Conservation (phyloP, 2,329 filamentous ascomycete species). For the Parastagonospora avenae region DNA sequence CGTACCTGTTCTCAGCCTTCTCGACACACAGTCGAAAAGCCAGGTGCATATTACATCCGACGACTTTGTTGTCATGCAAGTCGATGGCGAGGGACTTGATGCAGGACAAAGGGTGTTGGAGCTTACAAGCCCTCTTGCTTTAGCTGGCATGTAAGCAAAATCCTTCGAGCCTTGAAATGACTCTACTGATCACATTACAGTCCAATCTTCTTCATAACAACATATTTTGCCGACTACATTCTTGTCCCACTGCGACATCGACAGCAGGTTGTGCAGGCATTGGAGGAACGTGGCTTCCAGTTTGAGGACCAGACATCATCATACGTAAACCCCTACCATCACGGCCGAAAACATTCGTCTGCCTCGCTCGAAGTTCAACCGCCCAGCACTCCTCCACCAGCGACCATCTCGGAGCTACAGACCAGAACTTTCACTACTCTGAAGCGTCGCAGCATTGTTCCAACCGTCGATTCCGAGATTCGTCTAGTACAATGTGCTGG, state of each 20-base stretch:
- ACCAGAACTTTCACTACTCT: slow-evolving; percentile 81
- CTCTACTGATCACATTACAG: slow-evolving; percentile 44
- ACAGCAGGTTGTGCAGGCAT: slow-evolving; percentile 73
- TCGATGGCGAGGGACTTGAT: slow-evolving; percentile 87
- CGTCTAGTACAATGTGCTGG: slow-evolving; percentile 84
- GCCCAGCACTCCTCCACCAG: slow-evolving; percentile 75
- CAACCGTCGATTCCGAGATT: slow-evolving; percentile 70
- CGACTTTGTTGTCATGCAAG: slow-evolving; percentile 85
- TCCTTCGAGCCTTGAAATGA: background rate
- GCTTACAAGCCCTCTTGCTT: slow-evolving; percentile 84
- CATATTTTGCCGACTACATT: slow-evolving; percentile 97
- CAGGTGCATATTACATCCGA: slow-evolving; percentile 77
- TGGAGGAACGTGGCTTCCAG: slow-evolving; percentile 80
- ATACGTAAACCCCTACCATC: slow-evolving; percentile 65
- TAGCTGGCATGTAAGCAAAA: slow-evolving; percentile 76
- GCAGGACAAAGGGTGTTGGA: slow-evolving; percentile 91
- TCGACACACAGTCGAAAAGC: slow-evolving; percentile 56
- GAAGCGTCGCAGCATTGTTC: slow-evolving; percentile 75
- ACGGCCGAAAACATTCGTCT: slow-evolving; percentile 53
- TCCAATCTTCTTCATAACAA: slow-evolving; percentile 98
- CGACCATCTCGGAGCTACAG: slow-evolving; percentile 79
- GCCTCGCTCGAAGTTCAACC: slow-evolving; percentile 53
- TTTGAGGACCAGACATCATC: slow-evolving; percentile 69
- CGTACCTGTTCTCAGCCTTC: slow-evolving; percentile 67
- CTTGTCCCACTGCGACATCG: slow-evolving; percentile 80